phyloP scores from a whole-genome alignment of 306 rosid species.

The Quercus cerris region DNA sequence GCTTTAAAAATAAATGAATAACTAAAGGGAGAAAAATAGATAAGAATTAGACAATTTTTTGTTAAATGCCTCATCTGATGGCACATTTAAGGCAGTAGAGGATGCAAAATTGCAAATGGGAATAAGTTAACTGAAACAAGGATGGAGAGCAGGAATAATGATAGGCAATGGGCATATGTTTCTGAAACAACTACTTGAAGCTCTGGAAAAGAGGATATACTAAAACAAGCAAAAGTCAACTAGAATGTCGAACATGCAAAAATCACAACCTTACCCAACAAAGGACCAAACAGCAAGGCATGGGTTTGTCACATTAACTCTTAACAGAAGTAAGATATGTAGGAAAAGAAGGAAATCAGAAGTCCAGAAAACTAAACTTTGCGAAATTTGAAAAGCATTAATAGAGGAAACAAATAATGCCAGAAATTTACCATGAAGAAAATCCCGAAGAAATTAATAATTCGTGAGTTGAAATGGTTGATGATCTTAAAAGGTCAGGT shows the following conservation, averaged over 20 bases:
- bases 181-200: neutral
- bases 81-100: neutral
- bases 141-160: neutral
- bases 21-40: neutral
- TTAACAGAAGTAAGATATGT: neutral
- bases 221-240: neutral
- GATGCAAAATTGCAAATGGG: neutral
- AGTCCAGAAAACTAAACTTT: neutral
- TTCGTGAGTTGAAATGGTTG: neutral
- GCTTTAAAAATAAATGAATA: neutral
- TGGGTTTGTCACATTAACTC: neutral
- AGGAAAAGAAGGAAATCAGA: neutral
- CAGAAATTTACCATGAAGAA: neutral
- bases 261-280: neutral
- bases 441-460: neutral
- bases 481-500: neutral
- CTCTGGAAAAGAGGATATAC: neutral
- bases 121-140: neutral
- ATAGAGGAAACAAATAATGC: neutral
- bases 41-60: neutral
- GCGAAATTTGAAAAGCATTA: neutral
- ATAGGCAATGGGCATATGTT: neutral
- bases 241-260: neutral
- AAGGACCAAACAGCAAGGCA: neutral
- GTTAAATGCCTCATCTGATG: neutral